A percentile compares a stretch with the other conserved stretches of the same genome.
Evolutionary conservation across 1,284 basidiomycete species (phyloP).

Genomic region (Neonothopanus nambi): DNA sequence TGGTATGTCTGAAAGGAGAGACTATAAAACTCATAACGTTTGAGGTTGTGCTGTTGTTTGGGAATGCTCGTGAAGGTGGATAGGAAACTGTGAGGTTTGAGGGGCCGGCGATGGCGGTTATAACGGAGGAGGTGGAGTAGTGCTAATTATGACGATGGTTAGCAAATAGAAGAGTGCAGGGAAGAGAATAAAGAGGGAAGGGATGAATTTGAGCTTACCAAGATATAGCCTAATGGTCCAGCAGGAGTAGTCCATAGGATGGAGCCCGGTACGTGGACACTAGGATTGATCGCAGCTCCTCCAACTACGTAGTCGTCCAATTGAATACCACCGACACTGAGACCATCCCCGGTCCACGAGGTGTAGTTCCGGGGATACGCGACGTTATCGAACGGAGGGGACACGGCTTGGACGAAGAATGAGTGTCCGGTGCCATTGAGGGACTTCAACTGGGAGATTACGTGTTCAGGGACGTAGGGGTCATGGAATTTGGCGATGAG

Average conservation of each 20-base stretch:
- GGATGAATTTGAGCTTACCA: too few species aligned
- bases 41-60: constrained; percentile 13
- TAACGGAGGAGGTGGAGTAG: constrained; percentile 28
- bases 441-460: constrained; percentile 9
- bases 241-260: constrained; percentile 25
- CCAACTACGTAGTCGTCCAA: constrained; percentile 27
- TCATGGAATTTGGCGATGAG: constrained; percentile 30
- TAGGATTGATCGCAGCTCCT: constrained; percentile 27
- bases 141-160: constrained; percentile 18
- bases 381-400: constrained; percentile 29
- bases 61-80: constrained; percentile 27
- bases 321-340: constrained; percentile 30
- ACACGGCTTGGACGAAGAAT: constrained; percentile 26
- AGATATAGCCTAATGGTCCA: constrained; percentile 18
- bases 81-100: constrained; percentile 27
- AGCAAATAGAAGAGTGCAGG: neutral
- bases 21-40: constrained; percentile 28
- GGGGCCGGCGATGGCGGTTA: constrained; percentile 24
- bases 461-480: constrained; percentile 6
- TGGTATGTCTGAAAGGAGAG: constrained; percentile 21
- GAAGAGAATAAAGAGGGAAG: neutral
- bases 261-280: constrained; percentile 24
- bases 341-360: constrained; percentile 26
- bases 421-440: constrained; percentile 17
- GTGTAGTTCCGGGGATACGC: constrained; percentile 30